A percentile compares a stretch with the other conserved stretches of the same genome.
Conservation (phyloP, 1,139 yeast genomes). For the Lodderomyces beijingensis region DNA sequence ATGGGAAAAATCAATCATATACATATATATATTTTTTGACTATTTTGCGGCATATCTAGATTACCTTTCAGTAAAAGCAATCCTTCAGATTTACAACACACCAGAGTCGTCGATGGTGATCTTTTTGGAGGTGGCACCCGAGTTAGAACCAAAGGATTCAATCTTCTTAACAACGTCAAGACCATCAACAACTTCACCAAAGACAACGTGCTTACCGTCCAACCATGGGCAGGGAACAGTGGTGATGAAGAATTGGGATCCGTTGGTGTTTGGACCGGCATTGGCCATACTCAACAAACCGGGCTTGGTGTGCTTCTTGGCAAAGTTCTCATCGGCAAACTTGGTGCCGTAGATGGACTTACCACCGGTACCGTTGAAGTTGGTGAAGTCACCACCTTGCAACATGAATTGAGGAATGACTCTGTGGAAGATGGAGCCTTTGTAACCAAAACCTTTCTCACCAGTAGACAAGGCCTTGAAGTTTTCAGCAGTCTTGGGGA, state of each 20-base stretch:
- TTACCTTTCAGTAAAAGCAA: no score
- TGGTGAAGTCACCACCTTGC: constrained; percentile 99
- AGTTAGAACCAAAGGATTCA: constrained; percentile 78
- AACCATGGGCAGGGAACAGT: constrained; percentile 95
- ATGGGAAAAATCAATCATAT: no score
- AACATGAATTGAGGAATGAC: constrained; percentile 97
- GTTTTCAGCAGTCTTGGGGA: constrained; percentile 97
- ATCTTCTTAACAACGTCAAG: constrained; percentile 86
- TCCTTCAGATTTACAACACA: constrained; percentile 49
- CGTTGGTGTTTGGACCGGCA: constrained; percentile 99
- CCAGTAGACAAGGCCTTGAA: constrained; percentile 97
- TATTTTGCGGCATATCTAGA: no score
- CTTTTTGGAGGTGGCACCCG: constrained; percentile 79
- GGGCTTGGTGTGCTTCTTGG: constrained; percentile 80
- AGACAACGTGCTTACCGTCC: constrained; percentile 98
- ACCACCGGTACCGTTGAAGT: constrained; percentile 96
- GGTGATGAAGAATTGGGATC: constrained; percentile 98
- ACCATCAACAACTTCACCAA: constrained; percentile 95
- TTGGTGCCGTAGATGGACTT: constrained; percentile 95
- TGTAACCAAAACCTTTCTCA: constrained; percentile 95
- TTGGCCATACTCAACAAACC: constrained; percentile 98
- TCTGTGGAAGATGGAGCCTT: constrained; percentile 93
- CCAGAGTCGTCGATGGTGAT: constrained; percentile 81
- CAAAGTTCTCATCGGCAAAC: constrained; percentile 94
- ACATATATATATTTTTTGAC: no score